These are phyloP conservation scores for Geotrichum restrictum DNA, from an alignment of 1,139 yeast species.

Conservation along the genomic window DNA sequence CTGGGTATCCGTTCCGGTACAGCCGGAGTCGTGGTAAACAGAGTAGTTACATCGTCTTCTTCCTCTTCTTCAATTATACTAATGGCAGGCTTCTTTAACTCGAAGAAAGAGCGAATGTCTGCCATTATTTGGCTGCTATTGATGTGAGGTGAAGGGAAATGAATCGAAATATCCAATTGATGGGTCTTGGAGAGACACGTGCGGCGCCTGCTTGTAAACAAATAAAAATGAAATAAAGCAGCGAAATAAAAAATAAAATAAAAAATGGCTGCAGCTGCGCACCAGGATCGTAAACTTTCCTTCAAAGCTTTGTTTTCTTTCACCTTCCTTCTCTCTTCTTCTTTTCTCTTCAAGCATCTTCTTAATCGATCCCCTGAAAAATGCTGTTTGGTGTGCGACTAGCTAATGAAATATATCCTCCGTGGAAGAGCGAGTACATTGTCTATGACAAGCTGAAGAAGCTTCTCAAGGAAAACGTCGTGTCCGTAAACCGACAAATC, in stretches of 20 bases:
- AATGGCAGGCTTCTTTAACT: neutral
- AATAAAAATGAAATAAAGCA: neutral
- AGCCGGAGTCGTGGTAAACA: too few species aligned
- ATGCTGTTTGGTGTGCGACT: slow-evolving; percentile 88
- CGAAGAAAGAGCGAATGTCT: slow-evolving; percentile 4
- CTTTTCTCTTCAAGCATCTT: neutral
- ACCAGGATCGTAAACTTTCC: neutral
- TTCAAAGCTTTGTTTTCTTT: neutral
- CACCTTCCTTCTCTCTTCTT: neutral
- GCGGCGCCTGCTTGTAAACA: slow-evolving; percentile 2
- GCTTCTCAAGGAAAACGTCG: slow-evolving; percentile 73
- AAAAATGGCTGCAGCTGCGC: slow-evolving; percentile 1
- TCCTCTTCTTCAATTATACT: neutral
- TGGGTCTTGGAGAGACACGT: neutral
- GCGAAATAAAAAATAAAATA: neutral
- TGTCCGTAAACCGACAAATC: slow-evolving; percentile 36
- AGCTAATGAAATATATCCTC: slow-evolving; percentile 74
- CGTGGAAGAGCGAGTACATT: slow-evolving; percentile 84
- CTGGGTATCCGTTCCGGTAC: too few species aligned
- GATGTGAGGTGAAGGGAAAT: neutral
- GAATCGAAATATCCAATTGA: neutral
- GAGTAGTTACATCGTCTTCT: neutral
- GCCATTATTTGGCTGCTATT: slow-evolving; percentile 3
- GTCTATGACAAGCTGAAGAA: slow-evolving; percentile 75
- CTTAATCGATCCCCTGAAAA: neutral